Evolutionary conservation across 306 rosid species (phyloP).

Genomic region (Gynostemma pentaphyllum): DNA sequence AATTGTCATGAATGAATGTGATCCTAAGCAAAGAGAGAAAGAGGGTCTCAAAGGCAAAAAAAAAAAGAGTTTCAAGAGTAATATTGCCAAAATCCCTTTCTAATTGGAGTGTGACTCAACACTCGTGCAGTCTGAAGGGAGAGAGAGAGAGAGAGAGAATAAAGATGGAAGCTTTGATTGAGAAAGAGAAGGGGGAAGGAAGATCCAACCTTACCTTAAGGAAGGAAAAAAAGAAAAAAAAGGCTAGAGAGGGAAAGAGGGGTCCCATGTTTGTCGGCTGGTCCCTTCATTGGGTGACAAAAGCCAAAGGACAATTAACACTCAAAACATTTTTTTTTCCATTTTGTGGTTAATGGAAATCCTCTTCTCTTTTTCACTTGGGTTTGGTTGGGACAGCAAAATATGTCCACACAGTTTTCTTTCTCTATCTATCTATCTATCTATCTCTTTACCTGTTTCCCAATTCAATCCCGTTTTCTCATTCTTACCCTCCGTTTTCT

Average conservation of each 20-base stretch:
- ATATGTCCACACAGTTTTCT: background rate
- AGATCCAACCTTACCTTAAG: no score
- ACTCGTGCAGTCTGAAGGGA: constrained; percentile 1
- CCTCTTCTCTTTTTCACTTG: constrained; percentile 4
- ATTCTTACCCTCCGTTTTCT: constrained; percentile 14
- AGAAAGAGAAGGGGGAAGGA: background rate
- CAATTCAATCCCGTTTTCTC: constrained; percentile 17
- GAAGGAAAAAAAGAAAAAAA: no score
- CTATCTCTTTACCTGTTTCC: constrained; percentile 14
- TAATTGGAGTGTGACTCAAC: constrained; percentile 5
- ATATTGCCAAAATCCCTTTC: constrained; percentile 4
- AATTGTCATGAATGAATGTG: background rate
- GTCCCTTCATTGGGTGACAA: constrained; percentile 49
- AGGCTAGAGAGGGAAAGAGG: background rate
- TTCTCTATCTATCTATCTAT: no score
- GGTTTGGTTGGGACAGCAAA: background rate
- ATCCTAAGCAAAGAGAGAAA: background rate
- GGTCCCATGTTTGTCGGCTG: constrained; percentile 65
- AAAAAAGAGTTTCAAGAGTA: background rate
- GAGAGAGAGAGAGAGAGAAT: background rate
- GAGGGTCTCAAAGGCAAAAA: background rate
- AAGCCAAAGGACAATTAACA: constrained; percentile 34
- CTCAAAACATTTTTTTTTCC: no score
- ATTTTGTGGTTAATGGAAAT: constrained; percentile 23
- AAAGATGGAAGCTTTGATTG: background rate